Conservation (phyloP, 148 eudicot species). For the Vaccinium darrowii region DNA sequence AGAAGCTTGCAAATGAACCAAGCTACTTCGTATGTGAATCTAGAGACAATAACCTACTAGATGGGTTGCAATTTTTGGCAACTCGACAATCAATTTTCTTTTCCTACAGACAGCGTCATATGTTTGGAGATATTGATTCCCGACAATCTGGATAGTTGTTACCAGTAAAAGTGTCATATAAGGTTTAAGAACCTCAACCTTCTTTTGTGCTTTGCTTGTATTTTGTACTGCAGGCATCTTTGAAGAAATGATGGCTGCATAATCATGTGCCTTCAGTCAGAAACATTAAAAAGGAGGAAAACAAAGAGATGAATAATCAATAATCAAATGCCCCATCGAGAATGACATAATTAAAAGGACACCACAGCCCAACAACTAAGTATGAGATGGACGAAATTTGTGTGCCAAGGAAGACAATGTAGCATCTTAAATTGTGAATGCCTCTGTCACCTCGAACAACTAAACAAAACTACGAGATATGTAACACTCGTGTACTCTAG, state of each 20-base stretch:
- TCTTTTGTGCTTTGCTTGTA: constrained; percentile 59
- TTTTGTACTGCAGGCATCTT: constrained; percentile 82
- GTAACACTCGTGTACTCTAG: not conserved
- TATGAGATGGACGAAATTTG: not conserved
- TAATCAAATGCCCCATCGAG: not conserved
- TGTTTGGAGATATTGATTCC: not conserved
- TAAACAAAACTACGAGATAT: not conserved
- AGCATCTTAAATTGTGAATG: not conserved
- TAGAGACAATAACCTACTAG: not conserved
- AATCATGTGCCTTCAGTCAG: constrained; percentile 30
- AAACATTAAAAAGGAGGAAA: not conserved
- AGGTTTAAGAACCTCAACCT: constrained; percentile 40
- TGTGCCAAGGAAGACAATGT: not conserved
- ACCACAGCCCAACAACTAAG: not conserved
- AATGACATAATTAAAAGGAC: constrained; percentile 5
- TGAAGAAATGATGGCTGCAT: constrained; percentile 89
- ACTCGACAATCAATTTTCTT: not conserved
- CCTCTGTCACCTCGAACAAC: constrained; percentile 10
- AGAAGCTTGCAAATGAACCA: not conserved
- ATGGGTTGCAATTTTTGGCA: not conserved
- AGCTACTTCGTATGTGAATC: not conserved
- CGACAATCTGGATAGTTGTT: not conserved
- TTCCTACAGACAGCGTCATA: not conserved
- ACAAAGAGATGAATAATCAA: not conserved
- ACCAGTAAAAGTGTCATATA: not conserved